Conservation (phyloP, 441 rosid species). For the Raphanus hybrid region DNA sequence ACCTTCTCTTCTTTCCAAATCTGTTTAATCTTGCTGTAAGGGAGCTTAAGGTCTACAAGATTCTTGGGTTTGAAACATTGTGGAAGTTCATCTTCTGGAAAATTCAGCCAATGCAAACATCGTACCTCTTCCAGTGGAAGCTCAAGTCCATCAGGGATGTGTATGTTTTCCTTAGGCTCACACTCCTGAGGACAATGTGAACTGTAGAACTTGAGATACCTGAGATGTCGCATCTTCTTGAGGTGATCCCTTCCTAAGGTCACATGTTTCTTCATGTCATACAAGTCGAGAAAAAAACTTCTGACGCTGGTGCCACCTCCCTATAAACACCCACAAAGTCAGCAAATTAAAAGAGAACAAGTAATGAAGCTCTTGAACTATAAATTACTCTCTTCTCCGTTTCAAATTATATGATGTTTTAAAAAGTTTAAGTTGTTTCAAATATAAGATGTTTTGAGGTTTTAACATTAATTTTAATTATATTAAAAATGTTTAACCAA, state of each 20-base stretch:
- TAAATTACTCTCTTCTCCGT: no score
- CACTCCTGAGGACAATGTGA: conserved; percentile 30
- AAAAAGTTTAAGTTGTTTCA: no score
- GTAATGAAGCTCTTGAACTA: background rate
- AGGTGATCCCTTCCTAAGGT: background rate
- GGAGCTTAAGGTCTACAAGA: conserved; percentile 35
- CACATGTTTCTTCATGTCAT: background rate
- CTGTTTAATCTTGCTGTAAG: conserved; percentile 25
- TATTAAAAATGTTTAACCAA: no score
- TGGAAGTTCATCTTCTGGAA: conserved; percentile 22
- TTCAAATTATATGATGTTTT: no score
- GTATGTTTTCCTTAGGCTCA: background rate
- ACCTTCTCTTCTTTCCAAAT: conserved; percentile 26
- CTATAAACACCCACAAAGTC: conserved; percentile 12
- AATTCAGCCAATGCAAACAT: conserved; percentile 28
- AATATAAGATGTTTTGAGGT: no score
- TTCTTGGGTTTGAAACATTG: conserved; percentile 27
- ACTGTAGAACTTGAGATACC: conserved; percentile 30
- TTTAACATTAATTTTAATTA: no score
- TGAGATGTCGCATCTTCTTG: conserved; percentile 11
- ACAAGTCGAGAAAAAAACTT: conserved; percentile 16
- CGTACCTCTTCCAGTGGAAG: conserved; percentile 26
- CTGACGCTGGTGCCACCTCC: conserved; percentile 14
- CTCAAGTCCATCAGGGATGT: conserved; percentile 20
- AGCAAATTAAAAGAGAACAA: no score